Percentiles rank a stretch among this genome's conserved stretches.
Evolutionary conservation across 768 basidiomycete species (phyloP).

Genomic region (Boletus sp.): DNA sequence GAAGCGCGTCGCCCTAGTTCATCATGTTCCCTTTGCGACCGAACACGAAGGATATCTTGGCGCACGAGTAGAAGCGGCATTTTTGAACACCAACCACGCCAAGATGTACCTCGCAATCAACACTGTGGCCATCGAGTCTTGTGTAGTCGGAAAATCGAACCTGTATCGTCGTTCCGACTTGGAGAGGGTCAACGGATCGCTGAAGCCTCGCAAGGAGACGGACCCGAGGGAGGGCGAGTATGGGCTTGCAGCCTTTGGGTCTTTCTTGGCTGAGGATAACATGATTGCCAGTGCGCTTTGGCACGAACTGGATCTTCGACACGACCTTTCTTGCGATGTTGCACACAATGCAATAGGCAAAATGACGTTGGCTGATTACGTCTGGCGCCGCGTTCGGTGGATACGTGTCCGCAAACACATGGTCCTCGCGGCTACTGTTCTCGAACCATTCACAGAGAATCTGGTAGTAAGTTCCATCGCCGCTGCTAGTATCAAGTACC

Average conservation of each 20-base stretch:
- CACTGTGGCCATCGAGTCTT: slow-evolving; percentile 83
- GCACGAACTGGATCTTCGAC: slow-evolving; percentile 87
- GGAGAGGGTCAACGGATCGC: slow-evolving; percentile 65
- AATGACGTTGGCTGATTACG: slow-evolving; percentile 81
- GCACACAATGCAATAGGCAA: slow-evolving; percentile 85
- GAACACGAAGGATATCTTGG: slow-evolving; percentile 70
- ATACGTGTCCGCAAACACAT: slow-evolving; percentile 95
- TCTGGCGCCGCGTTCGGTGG: slow-evolving; percentile 91
- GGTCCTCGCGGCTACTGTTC: slow-evolving; percentile 78
- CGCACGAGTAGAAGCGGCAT: slow-evolving; percentile 85
- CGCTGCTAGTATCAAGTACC: slow-evolving; percentile 47
- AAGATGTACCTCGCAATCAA: slow-evolving; percentile 98
- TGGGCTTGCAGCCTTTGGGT: slow-evolving; percentile 79
- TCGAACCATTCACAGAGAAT: slow-evolving; percentile 93
- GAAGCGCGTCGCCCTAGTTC: slow-evolving; percentile 75
- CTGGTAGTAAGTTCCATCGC: slow-evolving; percentile 67
- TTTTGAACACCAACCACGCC: slow-evolving; percentile 95
- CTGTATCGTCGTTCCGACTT: slow-evolving; percentile 89
- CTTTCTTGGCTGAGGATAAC: slow-evolving; percentile 96
- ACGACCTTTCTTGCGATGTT: slow-evolving; percentile 88
- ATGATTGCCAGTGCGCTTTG: slow-evolving; percentile 91
- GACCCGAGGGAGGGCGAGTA: slow-evolving; percentile 21
- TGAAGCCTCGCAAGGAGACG: slow-evolving; percentile 42
- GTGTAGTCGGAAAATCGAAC: slow-evolving; percentile 96
- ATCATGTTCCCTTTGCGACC: slow-evolving; percentile 91